Base-by-base conservation (phyloP, 768 basidiomycete genomes). In the Lactarius psammicola region DNA sequence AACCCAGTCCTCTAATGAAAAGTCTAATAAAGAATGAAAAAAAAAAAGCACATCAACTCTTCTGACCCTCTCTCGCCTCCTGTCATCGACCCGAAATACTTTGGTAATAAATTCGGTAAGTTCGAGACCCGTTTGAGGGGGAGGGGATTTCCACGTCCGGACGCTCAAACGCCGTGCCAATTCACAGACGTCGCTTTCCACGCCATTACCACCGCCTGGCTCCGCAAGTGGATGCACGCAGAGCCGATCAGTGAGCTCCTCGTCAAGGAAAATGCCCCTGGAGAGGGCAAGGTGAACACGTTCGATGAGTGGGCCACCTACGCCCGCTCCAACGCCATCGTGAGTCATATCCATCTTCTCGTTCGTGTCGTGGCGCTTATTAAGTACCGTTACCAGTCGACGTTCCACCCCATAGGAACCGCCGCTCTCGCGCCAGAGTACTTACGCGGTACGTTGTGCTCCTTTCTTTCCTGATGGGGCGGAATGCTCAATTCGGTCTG, bases 11-110 rank as follows among this genome's bases (percentile, higher is more conserved):
- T n/a, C n/a, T 10, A 10, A 38, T 3, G 3, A 18, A 10, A 23
- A 0, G 1, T n/a, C 9, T n/a, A n/a, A n/a, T 10, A 10, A 46
- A n/a, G 3, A 46, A 46, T 2, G 20, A n/a, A 46, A n/a, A n/a
- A 36, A 8, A 23, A 30, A 38, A n/a, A 72, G 72, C 70, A 73
- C 56, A 74, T 79, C 69, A 76, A 72, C 56, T 74, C 77, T 7
- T 71, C 75, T 3, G 71, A 72, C 64, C 71, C 77, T 11, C 76
- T 76, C 71, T 69, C 69, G 4, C 56, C 72, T 56, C 81, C 81
- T 1, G 57, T 71, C 8, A 80, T 83, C 68, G 77, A 83, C 68
- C 79, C 81, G 5, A 76, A 77, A 59, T 82, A 81, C 75, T 76
- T 76, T 28, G 65, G 63, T 11, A 17, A 56, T 34, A 38, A 54